Evolutionary conservation across 305 asterid genomes (phyloP), one percentile per base, ranked within the genome.

Genomic region (Ajuga reptans): DNA sequence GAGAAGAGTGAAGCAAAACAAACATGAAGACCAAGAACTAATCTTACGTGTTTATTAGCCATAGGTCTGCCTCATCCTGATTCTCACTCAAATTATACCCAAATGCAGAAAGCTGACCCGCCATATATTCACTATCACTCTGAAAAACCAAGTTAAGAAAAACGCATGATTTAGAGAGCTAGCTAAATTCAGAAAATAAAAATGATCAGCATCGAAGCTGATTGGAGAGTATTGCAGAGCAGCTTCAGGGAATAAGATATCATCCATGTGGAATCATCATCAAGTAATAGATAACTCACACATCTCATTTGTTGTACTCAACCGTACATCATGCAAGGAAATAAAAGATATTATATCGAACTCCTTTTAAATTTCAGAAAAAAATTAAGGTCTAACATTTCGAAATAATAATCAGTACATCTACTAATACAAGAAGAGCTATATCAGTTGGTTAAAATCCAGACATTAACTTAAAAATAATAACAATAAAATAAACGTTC

Each of bases 91-190:
- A 72, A 78, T 79, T 81, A 83, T 91, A 91, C 58, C 98, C 98
- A 84, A 86, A 91, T 41, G 96, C 92, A 66, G 98, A 86, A 70
- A 91, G 96, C 79, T 89, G 98, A 14, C 98, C 96, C 14, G 96
- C 98, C 96, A 91, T 91, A 77, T 89, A 91, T 80, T 91, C 98
- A 45, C 95, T 87, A 80, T 91, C 98, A 69, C 98, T 91, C 95
- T 91, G 78, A 69, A 74, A 21, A 70, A 49, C 52, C 9, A 51
- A 54, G 66, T 39, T 5, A 10, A 50, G 59, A 18, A 63, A 74
- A 69, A 14, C 31, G 41, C 57, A 66, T 73, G 47, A 39, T 41
- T 41, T 54, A 49, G 14, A 66, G 72, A 36, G 60, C 15, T 59
- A 64, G 29, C 36, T 61, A 27, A 12, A 39, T 27, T 14, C 11